Base-by-base conservation (phyloP, 768 basidiomycete species). In the Mycena vitilis region DNA sequence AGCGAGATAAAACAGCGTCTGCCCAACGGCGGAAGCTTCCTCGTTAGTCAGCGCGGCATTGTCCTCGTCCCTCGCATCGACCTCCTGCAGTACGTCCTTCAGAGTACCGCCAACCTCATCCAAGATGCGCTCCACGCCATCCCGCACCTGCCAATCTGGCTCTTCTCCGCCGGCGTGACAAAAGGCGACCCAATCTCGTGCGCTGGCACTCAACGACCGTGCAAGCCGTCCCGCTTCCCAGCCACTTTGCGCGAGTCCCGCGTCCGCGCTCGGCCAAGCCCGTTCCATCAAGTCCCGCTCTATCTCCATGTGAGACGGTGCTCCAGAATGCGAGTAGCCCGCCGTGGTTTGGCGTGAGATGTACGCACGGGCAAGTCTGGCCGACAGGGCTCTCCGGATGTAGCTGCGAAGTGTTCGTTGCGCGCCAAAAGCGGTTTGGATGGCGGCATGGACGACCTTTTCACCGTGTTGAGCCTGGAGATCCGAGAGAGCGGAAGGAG, bases 71-170 rank as follows among this genome's bases (percentile, higher is more conserved):
- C 87, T 82, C 23, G 87, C 85, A 68, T 93, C 91, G 55, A 91
- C 83, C 70, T 93, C 91, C 71, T 91, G 89, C 16, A 93, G 84
- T 6, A 93, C 84, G 69, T 94, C 93, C 75, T 88, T 90, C 67
- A 92, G 73, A 8, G 91, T 85, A 0, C 89, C 88, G 2, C 91
- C 88, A 7, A 87, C 87, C 77, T 95, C 93, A 52, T 89, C 87
- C 64, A 95, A 73, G 52, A 94, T 83, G 59, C 81, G 84, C 69
- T 90, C 89, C 69, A 81, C 83, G 40, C 82, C 81, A 47, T 73
- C 75, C 65, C 66, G 73, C 66, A 70, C 74, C 30, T 79, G 76
- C 59, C 60, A 66, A 25, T 77, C 77, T 1, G 74, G 73, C 18
- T 73, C 73, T 18, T 76, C 79, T 13, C 75, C 73, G 47, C 76